A percentile compares a stretch with the other conserved stretches of the same genome.
phyloP scores from a whole-genome alignment of 179 eudicot species.

The Silene coronaria region DNA sequence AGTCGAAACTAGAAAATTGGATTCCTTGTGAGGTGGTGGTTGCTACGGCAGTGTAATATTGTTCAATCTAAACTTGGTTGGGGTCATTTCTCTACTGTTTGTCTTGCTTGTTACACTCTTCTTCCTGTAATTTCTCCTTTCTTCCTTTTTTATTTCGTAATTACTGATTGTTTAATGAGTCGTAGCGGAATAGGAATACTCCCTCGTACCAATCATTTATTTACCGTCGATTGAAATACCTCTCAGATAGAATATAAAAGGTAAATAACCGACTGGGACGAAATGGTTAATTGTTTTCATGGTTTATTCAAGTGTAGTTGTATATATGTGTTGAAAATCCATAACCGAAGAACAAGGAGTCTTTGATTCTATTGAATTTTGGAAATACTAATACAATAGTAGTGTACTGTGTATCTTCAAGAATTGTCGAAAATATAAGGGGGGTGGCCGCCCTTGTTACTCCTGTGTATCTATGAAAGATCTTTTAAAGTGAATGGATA shows the following conservation, averaged over 20 bases:
- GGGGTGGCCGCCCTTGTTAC: not conserved
- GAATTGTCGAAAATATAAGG: not conserved
- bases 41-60: too few relatives aligned
- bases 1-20: too few relatives aligned
- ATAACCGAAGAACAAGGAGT: too few relatives aligned
- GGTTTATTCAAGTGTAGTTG: too few relatives aligned
- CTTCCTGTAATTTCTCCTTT: conserved; percentile 22
- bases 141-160: not conserved
- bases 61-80: conserved; percentile 77
- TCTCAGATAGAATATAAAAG: too few relatives aligned
- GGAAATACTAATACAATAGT: too few relatives aligned
- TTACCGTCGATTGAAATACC: not conserved
- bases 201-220: not conserved
- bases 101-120: conserved; percentile 75
- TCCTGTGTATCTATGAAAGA: not conserved
- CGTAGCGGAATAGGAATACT: not conserved
- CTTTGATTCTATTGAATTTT: too few relatives aligned
- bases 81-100: conserved; percentile 90
- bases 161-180: not conserved
- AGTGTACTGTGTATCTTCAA: not conserved
- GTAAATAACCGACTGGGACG: too few relatives aligned
- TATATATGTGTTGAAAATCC: too few relatives aligned
- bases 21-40: too few relatives aligned
- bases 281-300: too few relatives aligned
- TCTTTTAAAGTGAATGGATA: not conserved